These are phyloP conservation scores for Voacanga thouarsii DNA, from an alignment of 257 asterid species.

Conservation along the genomic window DNA sequence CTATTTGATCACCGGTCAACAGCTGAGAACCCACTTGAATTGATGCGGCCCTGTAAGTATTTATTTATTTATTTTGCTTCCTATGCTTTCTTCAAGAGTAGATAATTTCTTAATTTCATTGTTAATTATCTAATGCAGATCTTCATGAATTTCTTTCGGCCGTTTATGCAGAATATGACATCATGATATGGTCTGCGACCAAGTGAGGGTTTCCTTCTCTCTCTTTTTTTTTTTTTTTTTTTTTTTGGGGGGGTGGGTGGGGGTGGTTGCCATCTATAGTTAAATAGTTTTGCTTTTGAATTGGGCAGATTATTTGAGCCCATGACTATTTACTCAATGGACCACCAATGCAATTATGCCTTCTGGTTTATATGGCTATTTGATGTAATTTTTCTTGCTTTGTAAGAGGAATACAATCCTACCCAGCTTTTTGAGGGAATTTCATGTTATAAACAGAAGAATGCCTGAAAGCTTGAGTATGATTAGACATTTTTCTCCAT, in stretches of 20 bases:
- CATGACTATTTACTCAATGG: neutral
- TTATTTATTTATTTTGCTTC: conserved; percentile 8
- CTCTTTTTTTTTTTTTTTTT: too few relatives aligned
- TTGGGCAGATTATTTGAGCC: neutral
- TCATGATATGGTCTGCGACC: conserved; percentile 98
- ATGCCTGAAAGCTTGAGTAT: neutral
- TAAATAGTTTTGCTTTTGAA: neutral
- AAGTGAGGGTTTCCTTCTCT: conserved; percentile 38
- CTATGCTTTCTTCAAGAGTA: conserved; percentile 13
- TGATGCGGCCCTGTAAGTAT: conserved; percentile 94
- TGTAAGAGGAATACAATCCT: neutral
- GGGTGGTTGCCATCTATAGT: too few relatives aligned
- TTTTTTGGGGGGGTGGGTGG: too few relatives aligned
- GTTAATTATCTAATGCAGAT: conserved; percentile 43
- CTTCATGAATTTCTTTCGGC: conserved; percentile 97
- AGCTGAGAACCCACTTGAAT: conserved; percentile 88
- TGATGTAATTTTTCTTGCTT: neutral
- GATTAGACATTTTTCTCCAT: neutral
- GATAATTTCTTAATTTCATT: conserved; percentile 7
- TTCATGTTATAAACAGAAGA: neutral
- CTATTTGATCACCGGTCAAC: conserved; percentile 92
- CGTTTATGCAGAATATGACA: conserved; percentile 86
- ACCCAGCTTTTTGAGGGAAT: neutral
- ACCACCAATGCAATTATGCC: neutral
- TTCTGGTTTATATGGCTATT: neutral